Conservation (phyloP, 2,329 filamentous ascomycete species). For the Monilinia aucupariae region DNA sequence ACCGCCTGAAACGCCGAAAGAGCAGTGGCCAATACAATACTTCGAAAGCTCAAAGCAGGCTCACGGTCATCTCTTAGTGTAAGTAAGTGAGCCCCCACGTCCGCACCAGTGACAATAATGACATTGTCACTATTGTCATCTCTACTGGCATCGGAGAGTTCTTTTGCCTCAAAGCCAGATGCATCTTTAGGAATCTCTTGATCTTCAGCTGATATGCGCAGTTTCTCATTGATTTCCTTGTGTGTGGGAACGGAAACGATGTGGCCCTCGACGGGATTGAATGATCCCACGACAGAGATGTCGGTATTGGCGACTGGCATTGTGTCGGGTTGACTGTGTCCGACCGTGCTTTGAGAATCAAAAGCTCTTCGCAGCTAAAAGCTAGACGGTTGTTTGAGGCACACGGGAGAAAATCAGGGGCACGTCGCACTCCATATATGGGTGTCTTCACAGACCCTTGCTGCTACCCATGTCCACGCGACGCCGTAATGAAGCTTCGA, state of each 20-base stretch:
- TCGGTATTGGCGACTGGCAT: constrained; percentile 25
- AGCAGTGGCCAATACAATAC: constrained; percentile 44
- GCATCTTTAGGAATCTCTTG: constrained; percentile 17
- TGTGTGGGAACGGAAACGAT: constrained; percentile 33
- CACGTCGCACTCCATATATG: background rate
- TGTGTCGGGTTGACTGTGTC: background rate
- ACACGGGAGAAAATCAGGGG: background rate
- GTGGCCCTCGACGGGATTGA: constrained; percentile 34
- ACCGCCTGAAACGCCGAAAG: constrained; percentile 50
- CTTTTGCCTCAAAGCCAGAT: constrained; percentile 27
- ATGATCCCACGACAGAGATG: constrained; percentile 29
- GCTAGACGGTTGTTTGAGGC: background rate
- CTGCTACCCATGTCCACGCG: background rate
- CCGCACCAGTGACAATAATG: constrained; percentile 48
- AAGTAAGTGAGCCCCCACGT: constrained; percentile 46
- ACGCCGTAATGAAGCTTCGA: background rate
- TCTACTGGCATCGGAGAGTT: constrained; percentile 30
- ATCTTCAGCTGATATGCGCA: constrained; percentile 14
- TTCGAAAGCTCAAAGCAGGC: constrained; percentile 47
- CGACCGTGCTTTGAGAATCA: background rate
- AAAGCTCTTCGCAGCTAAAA: background rate
- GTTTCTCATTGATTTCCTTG: constrained; percentile 34
- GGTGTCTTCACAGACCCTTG: background rate
- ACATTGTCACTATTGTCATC: constrained; percentile 37
- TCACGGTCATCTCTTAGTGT: constrained; percentile 51